Percentiles rank a stretch among this genome's conserved stretches.
Conservation (phyloP, 169 alveolate species). For the Pseudocohnilembus persalinus region DNA sequence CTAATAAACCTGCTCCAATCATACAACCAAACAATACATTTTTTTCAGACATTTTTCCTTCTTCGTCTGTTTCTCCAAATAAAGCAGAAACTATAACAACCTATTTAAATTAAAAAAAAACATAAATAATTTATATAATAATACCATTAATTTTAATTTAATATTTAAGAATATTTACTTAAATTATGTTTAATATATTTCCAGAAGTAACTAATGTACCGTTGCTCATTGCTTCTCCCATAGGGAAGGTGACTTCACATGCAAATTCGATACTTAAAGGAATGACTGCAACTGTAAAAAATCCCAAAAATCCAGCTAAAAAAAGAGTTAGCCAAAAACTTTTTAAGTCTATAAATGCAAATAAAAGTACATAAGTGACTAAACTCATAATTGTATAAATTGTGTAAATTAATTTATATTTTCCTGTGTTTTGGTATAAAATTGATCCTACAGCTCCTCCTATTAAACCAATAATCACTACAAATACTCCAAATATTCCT, state of each 20-base stretch:
- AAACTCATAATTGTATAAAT: neutral
- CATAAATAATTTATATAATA: too few species aligned
- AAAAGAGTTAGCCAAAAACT: slow-evolving; percentile 1
- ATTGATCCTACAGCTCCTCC: neutral
- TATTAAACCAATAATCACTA: slow-evolving; percentile 13
- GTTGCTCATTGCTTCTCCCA: slow-evolving; percentile 8
- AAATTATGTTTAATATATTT: neutral
- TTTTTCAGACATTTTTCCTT: neutral
- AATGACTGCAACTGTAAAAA: slow-evolving; percentile 19
- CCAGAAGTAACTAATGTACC: slow-evolving; percentile 6
- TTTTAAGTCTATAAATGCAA: neutral
- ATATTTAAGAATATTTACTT: neutral
- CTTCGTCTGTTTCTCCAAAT: neutral
- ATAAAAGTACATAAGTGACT: neutral
- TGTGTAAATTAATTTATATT: neutral
- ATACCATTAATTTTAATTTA: too few species aligned
- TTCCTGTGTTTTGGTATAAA: neutral
- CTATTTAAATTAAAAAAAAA: neutral
- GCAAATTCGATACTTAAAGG: slow-evolving; percentile 28
- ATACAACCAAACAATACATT: neutral
- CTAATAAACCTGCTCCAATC: slow-evolving; percentile 7
- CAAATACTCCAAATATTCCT: slow-evolving; percentile 12
- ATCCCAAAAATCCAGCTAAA: slow-evolving; percentile 3
- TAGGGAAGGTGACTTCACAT: slow-evolving; percentile 22
- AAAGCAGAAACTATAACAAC: neutral